Evolutionary conservation across 371 early-diverging fungal species (phyloP).

Genomic region (Mucor circinelloides): DNA sequence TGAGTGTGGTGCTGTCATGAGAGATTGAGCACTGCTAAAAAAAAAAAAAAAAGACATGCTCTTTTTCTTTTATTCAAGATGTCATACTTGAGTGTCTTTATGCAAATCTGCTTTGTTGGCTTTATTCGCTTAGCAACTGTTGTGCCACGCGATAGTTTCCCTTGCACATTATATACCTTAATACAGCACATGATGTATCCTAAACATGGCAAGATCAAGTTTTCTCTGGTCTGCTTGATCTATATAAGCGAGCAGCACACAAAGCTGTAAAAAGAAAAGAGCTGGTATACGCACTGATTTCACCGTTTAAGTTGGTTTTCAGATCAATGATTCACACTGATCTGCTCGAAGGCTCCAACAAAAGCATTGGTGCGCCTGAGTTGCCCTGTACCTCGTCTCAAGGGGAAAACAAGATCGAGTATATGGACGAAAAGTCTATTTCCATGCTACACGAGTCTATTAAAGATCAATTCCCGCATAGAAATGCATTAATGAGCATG

Average conservation of each 20-base stretch:
- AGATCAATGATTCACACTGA: too few species aligned
- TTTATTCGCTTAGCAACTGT: slow-evolving; percentile 8
- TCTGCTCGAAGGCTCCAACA: too few species aligned
- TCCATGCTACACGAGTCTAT: background rate
- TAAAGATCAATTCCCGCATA: background rate
- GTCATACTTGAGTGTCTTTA: background rate
- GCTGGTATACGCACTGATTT: too few species aligned
- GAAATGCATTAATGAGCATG: background rate
- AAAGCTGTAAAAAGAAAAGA: too few species aligned
- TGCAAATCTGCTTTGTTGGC: background rate
- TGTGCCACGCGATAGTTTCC: slow-evolving; percentile 14
- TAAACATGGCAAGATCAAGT: background rate
- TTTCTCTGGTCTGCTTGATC: background rate
- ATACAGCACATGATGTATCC: slow-evolving; percentile 2
- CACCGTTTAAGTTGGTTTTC: too few species aligned
- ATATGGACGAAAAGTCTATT: background rate
- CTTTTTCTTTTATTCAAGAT: background rate
- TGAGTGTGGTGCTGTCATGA: background rate
- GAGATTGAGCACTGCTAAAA: too few species aligned
- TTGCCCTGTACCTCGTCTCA: too few species aligned
- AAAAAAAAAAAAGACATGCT: too few species aligned
- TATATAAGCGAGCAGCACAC: background rate
- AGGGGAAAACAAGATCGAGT: too few species aligned
- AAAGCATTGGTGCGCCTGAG: too few species aligned
- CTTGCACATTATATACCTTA: slow-evolving; percentile 5